Percentiles rank a stretch among this genome's conserved stretches.
These are phyloP conservation scores for Iberis pinnata DNA, from an alignment of 345 rosid species.

Conservation along the genomic window DNA sequence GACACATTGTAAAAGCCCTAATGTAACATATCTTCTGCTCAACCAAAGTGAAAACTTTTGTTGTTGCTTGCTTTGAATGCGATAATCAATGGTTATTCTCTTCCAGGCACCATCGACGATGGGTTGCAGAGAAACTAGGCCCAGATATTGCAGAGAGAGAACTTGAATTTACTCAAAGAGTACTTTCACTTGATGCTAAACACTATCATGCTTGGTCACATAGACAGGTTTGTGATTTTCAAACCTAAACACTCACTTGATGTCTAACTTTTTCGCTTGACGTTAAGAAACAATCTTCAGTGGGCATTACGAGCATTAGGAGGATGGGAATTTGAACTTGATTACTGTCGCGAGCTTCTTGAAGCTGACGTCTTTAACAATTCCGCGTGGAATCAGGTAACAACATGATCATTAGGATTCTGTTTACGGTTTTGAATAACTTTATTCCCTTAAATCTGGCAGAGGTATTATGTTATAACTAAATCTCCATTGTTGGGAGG, in stretches of 20 bases:
- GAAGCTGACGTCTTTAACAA: slow-evolving; percentile 77
- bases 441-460: slow-evolving; percentile 14
- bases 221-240: slow-evolving; percentile 64
- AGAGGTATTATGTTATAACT: slow-evolving; percentile 73
- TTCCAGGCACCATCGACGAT: slow-evolving; percentile 88
- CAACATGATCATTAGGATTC: neutral
- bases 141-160: slow-evolving; percentile 49
- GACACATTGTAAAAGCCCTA: neutral
- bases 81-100: slow-evolving; percentile 8
- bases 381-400: slow-evolving; percentile 98
- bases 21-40: slow-evolving; percentile 1
- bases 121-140: slow-evolving; percentile 89
- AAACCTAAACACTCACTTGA: slow-evolving; percentile 12
- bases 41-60: neutral
- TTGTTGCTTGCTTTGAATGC: neutral
- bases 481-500: slow-evolving; percentile 67
- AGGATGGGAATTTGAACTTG: slow-evolving; percentile 89
- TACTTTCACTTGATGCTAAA: slow-evolving; percentile 64
- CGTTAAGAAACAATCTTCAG: slow-evolving; percentile 35
- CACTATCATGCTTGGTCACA: slow-evolving; percentile 96
- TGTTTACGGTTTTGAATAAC: neutral
- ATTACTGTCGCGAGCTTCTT: slow-evolving; percentile 63
- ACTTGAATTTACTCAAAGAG: slow-evolving; percentile 56
- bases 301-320: slow-evolving; percentile 78
- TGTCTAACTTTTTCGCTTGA: slow-evolving; percentile 5